Evolutionary conservation across 139 green algal genomes (phyloP), one percentile per base, ranked within the genome.

Genomic region (Closterium sp.): DNA sequence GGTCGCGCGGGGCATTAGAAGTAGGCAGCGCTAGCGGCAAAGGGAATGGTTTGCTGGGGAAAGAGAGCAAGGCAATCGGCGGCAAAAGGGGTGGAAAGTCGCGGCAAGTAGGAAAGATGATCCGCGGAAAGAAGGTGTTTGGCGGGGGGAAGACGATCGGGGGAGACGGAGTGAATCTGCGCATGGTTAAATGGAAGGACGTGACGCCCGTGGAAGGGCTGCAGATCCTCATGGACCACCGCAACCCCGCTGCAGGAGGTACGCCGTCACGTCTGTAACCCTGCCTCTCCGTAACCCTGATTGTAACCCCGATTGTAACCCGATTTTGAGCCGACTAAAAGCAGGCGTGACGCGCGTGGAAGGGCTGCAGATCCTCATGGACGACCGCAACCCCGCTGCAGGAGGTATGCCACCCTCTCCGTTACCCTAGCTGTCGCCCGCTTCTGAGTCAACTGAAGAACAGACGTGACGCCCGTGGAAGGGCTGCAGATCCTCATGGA

Each of bases 171-270:
- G 23, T 76, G 55, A 76, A 76, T 76, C 25, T 76, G 0, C 23
- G 55, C 55, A 76, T 76, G 55, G 55, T 76, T 1, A 76, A 76
- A 76, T 91, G 89, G 89, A 36, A 87, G 89, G 89, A 91, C 31
- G 89, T 89, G 19, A 91, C 89, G 84, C 89, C 89, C 32, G 89
- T 55, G 28, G 81, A 88, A 25, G 89, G 43, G 4, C 25, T 10
- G 34, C 43, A 91, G 69, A 83, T 91, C 6, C 34, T 91, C n/a
- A 43, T 89, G 66, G 89, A 83, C 34, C 88, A 12, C 16, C 55
- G 55, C 55, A 76, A 76, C 12, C 55, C 55, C 69, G 76, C 38
- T 34, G 89, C 89, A 21, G 66, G 66, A 89, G 89, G 89, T 91
- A n/a, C 89, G 89, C 23, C 19, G 33, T 28, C n/a, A 30, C 55